phyloP scores from a whole-genome alignment of 202 grass and related monocot genomes.

The Zoysia matrella region DNA sequence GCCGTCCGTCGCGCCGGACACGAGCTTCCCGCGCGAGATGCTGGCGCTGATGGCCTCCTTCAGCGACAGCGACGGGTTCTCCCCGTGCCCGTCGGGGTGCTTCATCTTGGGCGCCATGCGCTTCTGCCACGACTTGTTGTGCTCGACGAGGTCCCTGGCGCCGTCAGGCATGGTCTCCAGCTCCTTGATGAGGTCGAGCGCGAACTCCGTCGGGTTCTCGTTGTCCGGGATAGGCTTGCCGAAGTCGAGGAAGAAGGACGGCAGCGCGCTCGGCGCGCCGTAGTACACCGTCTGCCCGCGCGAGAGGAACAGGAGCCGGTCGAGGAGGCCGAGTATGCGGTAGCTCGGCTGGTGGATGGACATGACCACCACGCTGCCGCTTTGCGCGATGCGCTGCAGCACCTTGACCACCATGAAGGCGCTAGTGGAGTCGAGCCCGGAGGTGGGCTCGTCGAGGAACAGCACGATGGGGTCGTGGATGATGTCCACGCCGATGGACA shows the following conservation, averaged over 20 bases:
- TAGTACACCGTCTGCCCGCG: conserved; percentile 92
- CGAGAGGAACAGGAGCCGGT: conserved; percentile 91
- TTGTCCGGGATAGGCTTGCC: conserved; percentile 81
- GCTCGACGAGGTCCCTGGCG: conserved; percentile 64
- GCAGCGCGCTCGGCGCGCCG: conserved; percentile 60
- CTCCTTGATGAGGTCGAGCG: conserved; percentile 89
- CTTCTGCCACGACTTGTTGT: conserved; percentile 73
- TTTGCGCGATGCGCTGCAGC: conserved; percentile 87
- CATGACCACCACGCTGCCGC: conserved; percentile 94
- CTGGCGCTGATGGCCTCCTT: conserved; percentile 84
- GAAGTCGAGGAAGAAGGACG: conserved; percentile 80
- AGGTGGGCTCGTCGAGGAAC: conserved; percentile 98
- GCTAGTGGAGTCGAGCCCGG: conserved; percentile 96
- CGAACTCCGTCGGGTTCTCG: conserved; percentile 97
- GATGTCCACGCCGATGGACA: conserved; percentile 96
- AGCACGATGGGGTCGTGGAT: conserved; percentile 95
- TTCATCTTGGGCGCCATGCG: not conserved
- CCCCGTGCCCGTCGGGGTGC: not conserved
- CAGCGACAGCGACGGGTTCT: conserved; percentile 58
- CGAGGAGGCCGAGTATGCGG: conserved; percentile 86
- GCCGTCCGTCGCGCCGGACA: conserved; percentile 47
- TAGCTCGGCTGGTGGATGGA: conserved; percentile 98
- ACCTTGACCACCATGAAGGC: conserved; percentile 97
- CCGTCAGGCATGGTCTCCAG: conserved; percentile 68
- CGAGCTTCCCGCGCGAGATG: conserved; percentile 44